Base-by-base conservation (phyloP, 176 grass and related monocot genomes). In the Paspalum vaginatum region DNA sequence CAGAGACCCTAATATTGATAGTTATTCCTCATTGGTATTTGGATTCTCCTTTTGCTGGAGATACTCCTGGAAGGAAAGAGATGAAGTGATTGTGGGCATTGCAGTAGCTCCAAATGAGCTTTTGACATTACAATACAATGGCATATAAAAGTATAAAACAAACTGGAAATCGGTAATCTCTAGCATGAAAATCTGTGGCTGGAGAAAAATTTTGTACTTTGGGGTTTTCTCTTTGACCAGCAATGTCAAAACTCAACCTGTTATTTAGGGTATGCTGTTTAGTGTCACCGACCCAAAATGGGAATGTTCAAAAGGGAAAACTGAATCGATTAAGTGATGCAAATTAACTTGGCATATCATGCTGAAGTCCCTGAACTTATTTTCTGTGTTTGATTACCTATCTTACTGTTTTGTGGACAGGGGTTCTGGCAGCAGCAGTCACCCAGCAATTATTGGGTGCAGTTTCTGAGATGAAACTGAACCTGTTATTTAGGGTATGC, bases 101-200 rank as follows among this genome's bases (percentile, higher is more conserved):
- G 32, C 32, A 32, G 51, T 16, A 54, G 58, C 60, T 51, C 15
- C 60, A 74, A 64, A 74, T 69, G 70, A 45, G 9, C 71, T 68
- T 81, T 7, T 76, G 37, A 4, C 15, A 59, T 75, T 42, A 42
- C 63, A 69, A 14, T 42, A 42, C 63, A 69, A 14, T 60, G 58
- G 53, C 53, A 25, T 81, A 53, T 82, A 58, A 76, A n/a, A n/a
- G n/a, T n/a, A n/a, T n/a, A n/a, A n/a, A n/a, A 87, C 61, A 59
- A 76, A 51, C 52, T 22, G 75, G 21, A 45, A 69, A 63, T 70
- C 24, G 24, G 42, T 70, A 14, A 13, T 72, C 38, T 70, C 70
- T 44, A 63, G 17, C 61, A 57, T 65, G n/a, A 46, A 24, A 58
- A 57, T 74, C 20, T 51, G 44, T 84, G 45, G 7, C 40, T 65